Conservation (phyloP, 2,329 filamentous ascomycete genomes). For the Botryotinia calthae region DNA sequence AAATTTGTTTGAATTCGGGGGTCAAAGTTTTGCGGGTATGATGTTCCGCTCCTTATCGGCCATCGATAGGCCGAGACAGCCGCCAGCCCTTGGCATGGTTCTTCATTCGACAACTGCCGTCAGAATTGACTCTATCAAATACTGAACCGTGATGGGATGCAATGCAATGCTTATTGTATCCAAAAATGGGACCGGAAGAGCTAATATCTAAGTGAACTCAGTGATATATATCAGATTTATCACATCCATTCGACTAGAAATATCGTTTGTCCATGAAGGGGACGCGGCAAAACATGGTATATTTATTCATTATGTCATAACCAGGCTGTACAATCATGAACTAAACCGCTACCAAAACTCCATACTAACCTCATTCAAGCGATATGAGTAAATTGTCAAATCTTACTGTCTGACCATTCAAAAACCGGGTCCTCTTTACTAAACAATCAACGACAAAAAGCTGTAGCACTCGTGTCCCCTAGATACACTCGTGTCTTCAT, state of each 20-base stretch:
- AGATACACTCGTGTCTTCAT: neutral
- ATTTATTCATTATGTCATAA: constrained; percentile 21
- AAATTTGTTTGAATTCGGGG: too few species aligned
- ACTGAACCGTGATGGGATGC: neutral
- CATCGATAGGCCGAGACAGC: neutral
- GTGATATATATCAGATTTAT: neutral
- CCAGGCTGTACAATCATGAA: neutral
- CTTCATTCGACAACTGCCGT: neutral
- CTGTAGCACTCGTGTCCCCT: neutral
- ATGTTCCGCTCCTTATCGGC: neutral
- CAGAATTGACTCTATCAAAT: neutral
- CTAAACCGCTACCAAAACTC: constrained; percentile 4
- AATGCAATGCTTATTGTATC: neutral
- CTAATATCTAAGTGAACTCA: neutral
- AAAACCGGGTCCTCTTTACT: neutral
- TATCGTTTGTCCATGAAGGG: neutral
- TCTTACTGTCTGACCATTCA: neutral
- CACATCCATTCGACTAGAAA: neutral
- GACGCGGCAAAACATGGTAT: neutral
- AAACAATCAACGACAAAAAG: neutral
- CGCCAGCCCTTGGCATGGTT: neutral
- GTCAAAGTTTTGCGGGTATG: neutral
- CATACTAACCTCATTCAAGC: neutral
- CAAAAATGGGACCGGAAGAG: neutral
- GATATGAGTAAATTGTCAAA: neutral